Conservation (phyloP, 345 rosid genomes). For the Bruguiera parviflora region DNA sequence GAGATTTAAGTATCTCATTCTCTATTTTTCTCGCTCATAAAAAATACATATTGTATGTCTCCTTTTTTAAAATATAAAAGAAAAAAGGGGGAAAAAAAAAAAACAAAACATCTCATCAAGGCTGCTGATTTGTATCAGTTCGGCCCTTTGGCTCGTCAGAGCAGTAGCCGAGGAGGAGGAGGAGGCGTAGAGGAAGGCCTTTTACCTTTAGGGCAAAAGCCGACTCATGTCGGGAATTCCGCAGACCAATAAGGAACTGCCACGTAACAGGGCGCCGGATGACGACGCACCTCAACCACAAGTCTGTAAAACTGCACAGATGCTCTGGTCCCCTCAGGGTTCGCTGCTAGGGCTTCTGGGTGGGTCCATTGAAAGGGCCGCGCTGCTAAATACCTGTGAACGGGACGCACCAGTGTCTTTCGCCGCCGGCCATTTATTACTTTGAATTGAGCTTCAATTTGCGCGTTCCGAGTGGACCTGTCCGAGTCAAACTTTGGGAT, state of each 20-base stretch:
- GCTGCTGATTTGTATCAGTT: neutral
- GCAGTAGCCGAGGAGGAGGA: too few relatives aligned
- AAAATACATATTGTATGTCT: too few relatives aligned
- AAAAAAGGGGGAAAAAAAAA: too few relatives aligned
- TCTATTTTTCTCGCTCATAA: too few relatives aligned
- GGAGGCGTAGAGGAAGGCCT: too few relatives aligned
- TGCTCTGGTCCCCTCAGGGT: neutral
- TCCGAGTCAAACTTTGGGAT: neutral
- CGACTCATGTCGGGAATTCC: neutral
- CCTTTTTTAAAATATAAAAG: too few relatives aligned
- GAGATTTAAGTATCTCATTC: too few relatives aligned
- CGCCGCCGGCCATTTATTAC: constrained; percentile 8
- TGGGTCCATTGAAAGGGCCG: neutral
- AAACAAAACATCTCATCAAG: neutral
- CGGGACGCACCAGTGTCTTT: constrained; percentile 3
- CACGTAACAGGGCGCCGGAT: neutral
- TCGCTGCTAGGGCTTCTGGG: neutral
- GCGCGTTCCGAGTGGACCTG: neutral
- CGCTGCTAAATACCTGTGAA: neutral
- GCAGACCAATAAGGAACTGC: neutral
- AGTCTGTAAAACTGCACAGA: neutral
- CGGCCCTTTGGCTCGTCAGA: too few relatives aligned
- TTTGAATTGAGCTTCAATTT: neutral
- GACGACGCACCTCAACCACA: neutral
- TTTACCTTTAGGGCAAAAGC: neutral